Evolutionary conservation across 345 rosid genomes (phyloP).

Genomic region (Salix caprea): DNA sequence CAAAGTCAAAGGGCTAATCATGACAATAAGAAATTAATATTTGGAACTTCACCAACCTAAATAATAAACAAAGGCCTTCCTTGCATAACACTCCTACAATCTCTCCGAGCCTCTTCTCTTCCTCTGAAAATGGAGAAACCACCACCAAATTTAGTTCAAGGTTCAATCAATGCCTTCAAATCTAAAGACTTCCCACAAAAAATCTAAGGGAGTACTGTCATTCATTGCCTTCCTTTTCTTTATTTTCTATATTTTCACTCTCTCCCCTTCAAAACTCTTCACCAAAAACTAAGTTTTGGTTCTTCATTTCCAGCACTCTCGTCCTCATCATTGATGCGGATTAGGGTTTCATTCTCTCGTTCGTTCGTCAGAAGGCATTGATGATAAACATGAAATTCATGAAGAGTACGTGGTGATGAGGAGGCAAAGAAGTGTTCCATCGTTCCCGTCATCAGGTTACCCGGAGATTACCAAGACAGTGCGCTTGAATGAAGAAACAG

Average conservation of each 20-base stretch:
- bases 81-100: not conserved
- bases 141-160: slow-evolving; percentile 17
- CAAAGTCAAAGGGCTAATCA: no score
- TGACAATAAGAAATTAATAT: no score
- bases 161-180: slow-evolving; percentile 11
- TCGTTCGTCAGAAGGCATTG: slow-evolving; percentile 19
- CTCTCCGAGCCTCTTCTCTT: not conserved
- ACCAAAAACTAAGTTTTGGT: slow-evolving; percentile 50
- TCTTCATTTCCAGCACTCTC: slow-evolving; percentile 60
- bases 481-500: slow-evolving; percentile 6
- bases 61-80: not conserved
- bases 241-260: slow-evolving; percentile 40
- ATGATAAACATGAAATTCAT: slow-evolving; percentile 13
- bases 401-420: slow-evolving; percentile 24
- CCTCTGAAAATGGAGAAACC: slow-evolving; percentile 19
- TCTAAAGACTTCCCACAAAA: slow-evolving; percentile 14
- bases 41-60: slow-evolving; percentile 9
- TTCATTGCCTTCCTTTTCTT: slow-evolving; percentile 36
- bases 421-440: slow-evolving; percentile 13
- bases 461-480: not conserved
- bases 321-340: slow-evolving; percentile 59
- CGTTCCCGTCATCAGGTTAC: slow-evolving; percentile 6
- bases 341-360: slow-evolving; percentile 45
- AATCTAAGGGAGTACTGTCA: slow-evolving; percentile 26
- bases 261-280: slow-evolving; percentile 51